Conservation (phyloP, 208 protist genomes). For the Leishmania tarentolae region DNA sequence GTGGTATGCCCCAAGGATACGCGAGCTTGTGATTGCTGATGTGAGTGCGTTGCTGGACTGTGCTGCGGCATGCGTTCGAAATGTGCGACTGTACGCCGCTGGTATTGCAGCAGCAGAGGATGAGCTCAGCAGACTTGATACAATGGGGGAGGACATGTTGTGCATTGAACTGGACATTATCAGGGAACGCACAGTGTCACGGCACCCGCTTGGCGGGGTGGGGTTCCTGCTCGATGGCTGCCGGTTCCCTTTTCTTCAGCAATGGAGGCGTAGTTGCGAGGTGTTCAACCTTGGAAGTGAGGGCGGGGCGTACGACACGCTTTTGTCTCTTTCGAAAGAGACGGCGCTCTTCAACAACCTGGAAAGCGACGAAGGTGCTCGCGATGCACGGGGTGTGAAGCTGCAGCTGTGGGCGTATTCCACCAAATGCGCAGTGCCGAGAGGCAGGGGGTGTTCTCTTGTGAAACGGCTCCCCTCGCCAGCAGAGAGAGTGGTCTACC, state of each 20-base stretch:
- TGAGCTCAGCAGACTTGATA: not conserved
- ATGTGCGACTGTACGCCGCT: slow-evolving; percentile 16
- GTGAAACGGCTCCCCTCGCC: not conserved
- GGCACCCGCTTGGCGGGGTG: slow-evolving; percentile 18
- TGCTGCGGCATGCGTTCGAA: slow-evolving; percentile 20
- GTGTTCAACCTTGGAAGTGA: slow-evolving; percentile 1
- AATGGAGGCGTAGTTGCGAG: slow-evolving; percentile 21
- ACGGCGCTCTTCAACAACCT: not conserved
- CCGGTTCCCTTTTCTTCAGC: slow-evolving; percentile 25
- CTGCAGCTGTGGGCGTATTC: slow-evolving; percentile 26
- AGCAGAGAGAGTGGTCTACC: not conserved
- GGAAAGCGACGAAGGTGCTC: not conserved
- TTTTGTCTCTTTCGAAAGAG: not conserved
- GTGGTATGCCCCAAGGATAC: not conserved
- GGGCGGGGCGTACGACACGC: not conserved
- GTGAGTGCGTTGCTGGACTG: slow-evolving; percentile 27
- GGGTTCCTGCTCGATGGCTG: slow-evolving; percentile 13
- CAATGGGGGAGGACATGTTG: not conserved
- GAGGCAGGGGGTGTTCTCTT: not conserved
- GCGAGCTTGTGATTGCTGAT: slow-evolving; percentile 23
- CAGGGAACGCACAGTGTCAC: slow-evolving; percentile 17
- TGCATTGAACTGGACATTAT: slow-evolving; percentile 20
- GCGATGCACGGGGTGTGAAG: not conserved
- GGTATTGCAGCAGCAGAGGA: not conserved
- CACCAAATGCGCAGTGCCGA: not conserved